A percentile compares a stretch with the other conserved stretches of the same genome.
These are phyloP conservation scores for Durusdinium trenchii DNA, from an alignment of 73 alveolate species.

Conservation along the genomic window DNA sequence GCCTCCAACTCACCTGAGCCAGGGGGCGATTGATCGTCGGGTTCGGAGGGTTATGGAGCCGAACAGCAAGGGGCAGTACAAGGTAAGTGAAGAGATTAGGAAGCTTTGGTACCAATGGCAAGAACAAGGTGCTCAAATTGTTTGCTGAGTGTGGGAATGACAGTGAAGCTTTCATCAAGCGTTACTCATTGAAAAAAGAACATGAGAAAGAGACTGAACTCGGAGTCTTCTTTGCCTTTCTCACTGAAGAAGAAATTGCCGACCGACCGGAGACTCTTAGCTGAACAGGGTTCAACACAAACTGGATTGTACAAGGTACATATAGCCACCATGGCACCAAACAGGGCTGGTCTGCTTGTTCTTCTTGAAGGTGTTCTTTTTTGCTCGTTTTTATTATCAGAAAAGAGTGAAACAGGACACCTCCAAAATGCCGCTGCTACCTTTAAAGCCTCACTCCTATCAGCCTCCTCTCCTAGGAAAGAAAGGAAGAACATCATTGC, in stretches of 20 bases:
- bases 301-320: too few species aligned
- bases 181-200: background rate
- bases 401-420: too few species aligned
- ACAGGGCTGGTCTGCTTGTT: too few species aligned
- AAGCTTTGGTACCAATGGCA: background rate
- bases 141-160: constrained; percentile 18
- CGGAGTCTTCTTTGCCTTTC: background rate
- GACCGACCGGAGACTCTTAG: background rate
- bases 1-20: background rate
- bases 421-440: too few species aligned
- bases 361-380: too few species aligned
- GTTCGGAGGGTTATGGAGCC: constrained; percentile 6
- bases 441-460: too few species aligned
- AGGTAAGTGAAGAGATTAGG: constrained; percentile 5
- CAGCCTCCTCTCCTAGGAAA: background rate
- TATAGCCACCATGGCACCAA: too few species aligned
- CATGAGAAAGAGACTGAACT: constrained; percentile 20
- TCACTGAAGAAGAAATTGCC: background rate
- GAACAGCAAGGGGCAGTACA: background rate
- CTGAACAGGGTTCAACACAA: too few species aligned
- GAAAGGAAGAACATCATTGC: constrained; percentile 40
- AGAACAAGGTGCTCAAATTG: background rate
- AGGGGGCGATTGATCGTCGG: background rate
- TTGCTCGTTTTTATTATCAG: too few species aligned
- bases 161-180: background rate